Evolutionary conservation across 345 rosid species (phyloP).

Genomic region (Arabis alpina): DNA sequence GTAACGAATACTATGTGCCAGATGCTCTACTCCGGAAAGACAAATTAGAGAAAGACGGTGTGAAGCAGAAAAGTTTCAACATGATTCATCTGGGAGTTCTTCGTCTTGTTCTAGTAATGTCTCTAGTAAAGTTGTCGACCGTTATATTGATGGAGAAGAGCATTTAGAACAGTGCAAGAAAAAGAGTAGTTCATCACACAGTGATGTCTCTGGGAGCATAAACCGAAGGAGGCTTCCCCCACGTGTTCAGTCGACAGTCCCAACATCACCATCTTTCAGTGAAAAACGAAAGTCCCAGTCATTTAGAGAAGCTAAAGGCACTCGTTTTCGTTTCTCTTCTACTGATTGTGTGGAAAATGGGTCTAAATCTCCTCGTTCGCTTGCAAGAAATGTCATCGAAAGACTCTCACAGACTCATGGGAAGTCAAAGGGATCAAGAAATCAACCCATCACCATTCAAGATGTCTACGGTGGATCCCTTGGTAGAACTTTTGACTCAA

Average conservation of each 20-base stretch:
- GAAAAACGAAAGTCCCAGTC: slow-evolving; percentile 68
- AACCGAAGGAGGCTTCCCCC: slow-evolving; percentile 70
- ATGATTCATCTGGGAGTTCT: slow-evolving; percentile 71
- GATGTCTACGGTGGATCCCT: slow-evolving; percentile 69
- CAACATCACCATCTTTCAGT: slow-evolving; percentile 66
- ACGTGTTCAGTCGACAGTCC: slow-evolving; percentile 60
- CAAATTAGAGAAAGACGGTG: slow-evolving; percentile 52
- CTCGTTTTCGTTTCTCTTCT: slow-evolving; percentile 53
- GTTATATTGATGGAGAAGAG: slow-evolving; percentile 95
- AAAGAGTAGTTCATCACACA: slow-evolving; percentile 49
- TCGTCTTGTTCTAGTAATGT: slow-evolving; percentile 70
- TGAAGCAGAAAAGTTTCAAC: slow-evolving; percentile 50
- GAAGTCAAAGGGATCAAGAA: slow-evolving; percentile 54
- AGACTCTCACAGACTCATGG: slow-evolving; percentile 70
- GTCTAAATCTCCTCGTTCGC: slow-evolving; percentile 71
- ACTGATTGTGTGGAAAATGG: slow-evolving; percentile 69
- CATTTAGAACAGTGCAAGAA: slow-evolving; percentile 60
- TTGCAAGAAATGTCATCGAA: slow-evolving; percentile 88
- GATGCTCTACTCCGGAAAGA: slow-evolving; percentile 60
- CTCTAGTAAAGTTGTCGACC: slow-evolving; percentile 83
- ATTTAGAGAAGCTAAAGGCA: slow-evolving; percentile 69
- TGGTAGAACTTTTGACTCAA: slow-evolving; percentile 52
- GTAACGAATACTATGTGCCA: slow-evolving; percentile 21
- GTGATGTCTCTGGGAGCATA: slow-evolving; percentile 48
- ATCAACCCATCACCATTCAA: slow-evolving; percentile 77